These are phyloP conservation scores for Colletotrichum aenigma DNA, from an alignment of 2,329 filamentous ascomycete genomes.

Conservation along the genomic window DNA sequence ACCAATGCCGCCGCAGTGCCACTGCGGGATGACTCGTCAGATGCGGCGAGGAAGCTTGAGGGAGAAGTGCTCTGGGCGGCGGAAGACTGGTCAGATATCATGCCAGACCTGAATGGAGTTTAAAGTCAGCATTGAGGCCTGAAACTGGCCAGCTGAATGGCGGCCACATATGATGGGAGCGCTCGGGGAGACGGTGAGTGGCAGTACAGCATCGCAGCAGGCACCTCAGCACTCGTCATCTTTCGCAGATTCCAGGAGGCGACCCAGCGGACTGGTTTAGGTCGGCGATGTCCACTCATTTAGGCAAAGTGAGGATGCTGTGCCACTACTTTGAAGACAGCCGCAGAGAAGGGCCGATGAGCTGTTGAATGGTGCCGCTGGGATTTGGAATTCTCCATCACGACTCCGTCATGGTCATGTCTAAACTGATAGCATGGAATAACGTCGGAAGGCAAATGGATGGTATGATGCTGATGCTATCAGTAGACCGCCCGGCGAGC, in stretches of 20 bases:
- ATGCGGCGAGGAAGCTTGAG: neutral
- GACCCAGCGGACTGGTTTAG: neutral
- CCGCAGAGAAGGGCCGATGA: neutral
- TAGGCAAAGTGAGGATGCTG: neutral
- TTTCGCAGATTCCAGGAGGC: neutral
- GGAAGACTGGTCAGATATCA: neutral
- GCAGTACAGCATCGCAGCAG: neutral
- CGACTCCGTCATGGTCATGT: neutral
- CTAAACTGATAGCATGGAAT: neutral
- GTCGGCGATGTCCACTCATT: neutral
- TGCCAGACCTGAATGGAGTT: neutral
- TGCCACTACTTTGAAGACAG: neutral
- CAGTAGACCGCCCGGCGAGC: neutral
- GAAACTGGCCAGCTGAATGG: neutral
- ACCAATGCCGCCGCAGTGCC: constrained; percentile 23
- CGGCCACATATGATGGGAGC: neutral
- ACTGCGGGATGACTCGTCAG: neutral
- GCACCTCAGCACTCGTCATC: neutral
- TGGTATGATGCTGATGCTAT: neutral
- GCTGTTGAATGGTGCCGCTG: neutral
- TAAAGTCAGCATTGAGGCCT: neutral
- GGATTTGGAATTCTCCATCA: neutral
- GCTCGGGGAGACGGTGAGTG: neutral
- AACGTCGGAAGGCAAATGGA: neutral
- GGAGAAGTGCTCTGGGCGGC: neutral